A percentile compares a stretch with the other conserved stretches of the same genome.
These are phyloP conservation scores for Uronychia setigera DNA, from an alignment of 73 alveolate genomes.

Conservation along the genomic window DNA sequence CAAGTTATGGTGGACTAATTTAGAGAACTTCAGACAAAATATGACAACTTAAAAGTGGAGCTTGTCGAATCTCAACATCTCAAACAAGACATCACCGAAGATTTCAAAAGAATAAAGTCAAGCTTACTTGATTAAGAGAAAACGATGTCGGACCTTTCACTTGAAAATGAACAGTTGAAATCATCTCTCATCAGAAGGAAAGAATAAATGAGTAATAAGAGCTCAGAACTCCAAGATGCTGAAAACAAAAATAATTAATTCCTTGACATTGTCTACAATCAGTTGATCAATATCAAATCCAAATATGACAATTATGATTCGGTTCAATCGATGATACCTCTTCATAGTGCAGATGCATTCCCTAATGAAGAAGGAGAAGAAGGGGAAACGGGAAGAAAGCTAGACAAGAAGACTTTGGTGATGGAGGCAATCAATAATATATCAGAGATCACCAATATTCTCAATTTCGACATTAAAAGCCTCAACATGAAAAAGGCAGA, in stretches of 20 bases:
- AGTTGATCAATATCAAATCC: neutral
- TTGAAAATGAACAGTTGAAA: neutral
- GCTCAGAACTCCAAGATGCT: neutral
- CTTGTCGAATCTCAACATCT: neutral
- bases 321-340: neutral
- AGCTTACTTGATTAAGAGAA: neutral
- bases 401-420: neutral
- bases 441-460: neutral
- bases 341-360: neutral
- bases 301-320: neutral
- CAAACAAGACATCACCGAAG: neutral
- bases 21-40: neutral
- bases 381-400: neutral
- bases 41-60: conserved; percentile 1
- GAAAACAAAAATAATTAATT: neutral
- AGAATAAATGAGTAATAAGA: neutral
- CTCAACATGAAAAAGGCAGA: neutral
- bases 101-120: neutral
- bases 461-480: conserved; percentile 2
- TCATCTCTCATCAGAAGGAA: neutral
- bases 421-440: neutral
- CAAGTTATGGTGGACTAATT: neutral
- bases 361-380: neutral
- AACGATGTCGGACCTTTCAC: neutral
- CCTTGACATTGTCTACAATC: neutral